Evolutionary conservation across 2,329 filamentous ascomycete species (phyloP), one percentile per base, ranked within the genome.

Genomic region (Podosphaera aphanis): DNA sequence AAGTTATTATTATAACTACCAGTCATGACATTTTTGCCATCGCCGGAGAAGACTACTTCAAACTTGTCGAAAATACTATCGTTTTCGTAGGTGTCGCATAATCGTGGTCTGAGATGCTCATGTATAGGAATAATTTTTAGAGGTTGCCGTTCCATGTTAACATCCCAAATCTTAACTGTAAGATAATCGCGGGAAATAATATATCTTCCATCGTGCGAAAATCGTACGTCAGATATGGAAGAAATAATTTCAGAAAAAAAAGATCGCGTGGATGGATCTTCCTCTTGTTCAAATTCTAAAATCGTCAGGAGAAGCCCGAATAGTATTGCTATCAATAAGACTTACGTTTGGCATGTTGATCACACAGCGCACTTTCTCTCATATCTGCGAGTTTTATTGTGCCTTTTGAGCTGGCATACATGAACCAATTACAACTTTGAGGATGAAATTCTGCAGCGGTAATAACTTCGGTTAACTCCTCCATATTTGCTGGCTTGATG

Each of bases 1-100:
- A 98, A 95, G 67, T 98, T 98, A 68, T 98, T 98, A 72, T 98
- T 98, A 70, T 98, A 98, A 61, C 85, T 94, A 56, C 90, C 90
- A 5, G 90, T 98, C 90, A 98, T 98, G 53, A 95, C 90, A 56
- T 98, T 95, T 71, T 93, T 92, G 35, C 85, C 84, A 62, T 95
- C 88, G 20, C 90, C 90, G 1, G 88, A 95, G 66, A 98, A 98
- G 45, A 95, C 88, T 37, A 98, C 90, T 64, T 98, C 90, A 54
- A 98, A 98, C 64, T 98, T 98, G 73, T 98, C 90, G 60, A 98
- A 98, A 59, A 98, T 98, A 62, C 85, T 93, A 60, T 98, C 90
- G 57, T 98, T 98, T 66, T 98, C 90, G 57, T 98, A 98, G 2
- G 90, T 98, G 60, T 98, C 90, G 63, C 90, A 98, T 47, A 98